Evolutionary conservation across 495 filamentous ascomycete genomes (phyloP).

Genomic region (Hypoxylon subgilvum): DNA sequence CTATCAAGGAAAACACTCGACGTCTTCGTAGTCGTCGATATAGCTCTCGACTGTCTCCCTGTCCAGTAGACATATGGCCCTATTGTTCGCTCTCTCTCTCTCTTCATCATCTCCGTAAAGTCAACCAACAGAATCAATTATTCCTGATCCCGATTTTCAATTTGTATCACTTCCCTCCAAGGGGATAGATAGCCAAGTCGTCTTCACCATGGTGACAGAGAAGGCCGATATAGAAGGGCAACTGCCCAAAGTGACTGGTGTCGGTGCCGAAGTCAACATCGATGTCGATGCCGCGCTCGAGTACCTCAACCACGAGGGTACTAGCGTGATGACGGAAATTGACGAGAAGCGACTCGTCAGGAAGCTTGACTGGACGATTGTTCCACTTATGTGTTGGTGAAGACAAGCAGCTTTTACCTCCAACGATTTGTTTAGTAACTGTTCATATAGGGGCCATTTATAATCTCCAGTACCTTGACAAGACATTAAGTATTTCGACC

Average conservation of each 20-base stretch:
- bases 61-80: no score
- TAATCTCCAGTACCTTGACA: slow-evolving; percentile 38
- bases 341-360: slow-evolving; percentile 36
- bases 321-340: slow-evolving; percentile 23
- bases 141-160: no score
- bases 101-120: no score
- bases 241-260: slow-evolving; percentile 15
- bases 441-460: slow-evolving; percentile 26
- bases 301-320: slow-evolving; percentile 24
- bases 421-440: background rate
- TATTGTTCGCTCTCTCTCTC: no score
- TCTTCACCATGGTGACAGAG: slow-evolving; percentile 2
- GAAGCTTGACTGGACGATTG: slow-evolving; percentile 32
- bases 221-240: slow-evolving; percentile 11
- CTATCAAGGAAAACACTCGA: no score
- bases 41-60: no score
- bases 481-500: slow-evolving; percentile 26
- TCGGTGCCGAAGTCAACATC: slow-evolving; percentile 31
- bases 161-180: background rate
- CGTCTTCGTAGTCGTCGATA: no score
- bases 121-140: no score
- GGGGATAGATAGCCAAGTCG: background rate
- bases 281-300: slow-evolving; percentile 35
- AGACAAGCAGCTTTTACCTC: background rate
- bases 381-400: slow-evolving; percentile 35